Evolutionary conservation across 1,139 yeast genomes (phyloP), one percentile per base, ranked within the genome.

Genomic region (Pichia sp.): DNA sequence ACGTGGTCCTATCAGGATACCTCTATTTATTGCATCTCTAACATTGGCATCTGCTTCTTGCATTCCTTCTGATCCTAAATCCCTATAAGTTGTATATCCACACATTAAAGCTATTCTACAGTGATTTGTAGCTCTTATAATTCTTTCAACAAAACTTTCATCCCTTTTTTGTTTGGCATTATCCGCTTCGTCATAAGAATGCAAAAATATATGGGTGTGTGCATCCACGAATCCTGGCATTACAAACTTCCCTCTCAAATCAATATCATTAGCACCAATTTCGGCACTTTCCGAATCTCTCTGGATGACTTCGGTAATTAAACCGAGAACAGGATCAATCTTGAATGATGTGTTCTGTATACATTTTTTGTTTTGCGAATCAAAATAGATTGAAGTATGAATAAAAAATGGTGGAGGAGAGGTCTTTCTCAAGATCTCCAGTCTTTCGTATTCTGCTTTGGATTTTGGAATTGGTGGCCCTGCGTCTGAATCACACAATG

Each of bases 161-260:
- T 56, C 58, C 29, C 58, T 39, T 37, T 54, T 56, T 39, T 56
- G 60, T 29, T 48, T 51, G 10, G 55, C 53, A 38, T 51, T 53
- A 37, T 54, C 56, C 10, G 50, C 52, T 41, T 56, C 60, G 37
- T 54, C 58, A 39, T 56, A 56, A 2, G 59, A 55, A 29, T 56
- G 60, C 26, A 56, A 42, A 37, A 56, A 56, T 11, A 56, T 56
- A 34, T 56, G 60, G 0, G 60, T 55, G 41, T 56, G 60, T 2
- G 60, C 53, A 41, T 56, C 60, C 9, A 56, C 60, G 41, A 55
- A 50, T 2, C 60, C 60, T 1, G 60, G 59, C 26, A 56, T 37
- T 5, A 53, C 58, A 38, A 42, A 42, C 40, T 54, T 55, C 11
- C 51, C 55, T 29, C 57, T 43, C 6, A 56, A 39, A 44, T 56